Evolutionary conservation across 1,139 yeast species (phyloP).

Genomic region (Geotrichum armillariae): DNA sequence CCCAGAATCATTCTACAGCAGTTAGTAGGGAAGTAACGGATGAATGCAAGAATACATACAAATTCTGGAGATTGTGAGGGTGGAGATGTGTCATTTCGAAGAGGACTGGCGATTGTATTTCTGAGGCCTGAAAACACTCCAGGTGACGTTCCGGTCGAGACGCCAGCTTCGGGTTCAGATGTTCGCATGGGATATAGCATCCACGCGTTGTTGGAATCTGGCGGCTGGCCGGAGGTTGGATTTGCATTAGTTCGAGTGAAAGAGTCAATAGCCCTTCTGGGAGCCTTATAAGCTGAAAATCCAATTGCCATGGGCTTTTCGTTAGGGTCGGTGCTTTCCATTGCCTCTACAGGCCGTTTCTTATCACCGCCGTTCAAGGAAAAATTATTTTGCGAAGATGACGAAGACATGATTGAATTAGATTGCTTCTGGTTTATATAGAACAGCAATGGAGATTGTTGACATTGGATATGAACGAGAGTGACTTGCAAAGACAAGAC

Average conservation of each 20-base stretch:
- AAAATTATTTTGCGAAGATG: not conserved
- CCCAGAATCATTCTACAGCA: conserved; percentile 5
- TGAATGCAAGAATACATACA: not conserved
- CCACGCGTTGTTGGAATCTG: not conserved
- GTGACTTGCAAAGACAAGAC: too few relatives aligned
- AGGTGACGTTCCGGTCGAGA: not conserved
- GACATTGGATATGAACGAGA: too few relatives aligned
- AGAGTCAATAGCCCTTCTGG: not conserved
- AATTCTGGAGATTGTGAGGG: not conserved
- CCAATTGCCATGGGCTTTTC: not conserved
- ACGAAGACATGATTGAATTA: too few relatives aligned
- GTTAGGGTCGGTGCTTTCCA: conserved; percentile 24
- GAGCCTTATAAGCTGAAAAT: not conserved
- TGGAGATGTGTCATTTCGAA: conserved; percentile 1
- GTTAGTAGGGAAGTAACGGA: not conserved
- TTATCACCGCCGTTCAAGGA: not conserved
- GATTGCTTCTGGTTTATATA: too few relatives aligned
- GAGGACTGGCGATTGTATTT: conserved; percentile 22
- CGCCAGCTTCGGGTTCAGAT: not conserved
- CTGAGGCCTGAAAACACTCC: not conserved
- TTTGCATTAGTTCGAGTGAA: not conserved
- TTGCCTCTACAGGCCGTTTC: conserved; percentile 22
- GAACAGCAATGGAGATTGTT: too few relatives aligned
- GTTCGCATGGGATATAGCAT: not conserved
- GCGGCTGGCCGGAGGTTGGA: not conserved